Percentiles rank a stretch among this genome's conserved stretches.
These are phyloP conservation scores for Tulasnella sp. DNA, from an alignment of 768 basidiomycete species.

Conservation along the genomic window DNA sequence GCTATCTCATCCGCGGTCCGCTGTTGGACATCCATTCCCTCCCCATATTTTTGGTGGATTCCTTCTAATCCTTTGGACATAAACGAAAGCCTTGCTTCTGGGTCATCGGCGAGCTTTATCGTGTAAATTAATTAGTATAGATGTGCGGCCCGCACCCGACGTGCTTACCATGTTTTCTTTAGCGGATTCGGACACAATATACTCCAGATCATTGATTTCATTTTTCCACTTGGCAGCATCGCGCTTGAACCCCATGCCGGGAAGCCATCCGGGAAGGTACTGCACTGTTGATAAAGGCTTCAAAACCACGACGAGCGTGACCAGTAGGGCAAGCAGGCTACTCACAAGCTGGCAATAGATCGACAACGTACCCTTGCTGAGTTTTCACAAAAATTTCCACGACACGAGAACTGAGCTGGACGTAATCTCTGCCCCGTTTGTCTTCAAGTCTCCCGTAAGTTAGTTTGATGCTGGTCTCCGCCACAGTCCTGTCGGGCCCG, in stretches of 20 bases:
- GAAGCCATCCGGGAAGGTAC: constrained; percentile 7
- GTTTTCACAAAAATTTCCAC: background rate
- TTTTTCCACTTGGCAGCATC: background rate
- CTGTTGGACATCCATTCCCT: background rate
- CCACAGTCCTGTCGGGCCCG: background rate
- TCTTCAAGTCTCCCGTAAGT: background rate
- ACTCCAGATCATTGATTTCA: background rate
- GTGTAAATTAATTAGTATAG: background rate
- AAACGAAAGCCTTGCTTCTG: background rate
- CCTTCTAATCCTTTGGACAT: background rate
- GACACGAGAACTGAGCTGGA: background rate
- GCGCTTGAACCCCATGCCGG: background rate
- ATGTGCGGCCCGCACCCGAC: background rate
- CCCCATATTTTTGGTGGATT: background rate
- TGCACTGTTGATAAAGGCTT: background rate
- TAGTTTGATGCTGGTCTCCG: background rate
- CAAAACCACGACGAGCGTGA: background rate
- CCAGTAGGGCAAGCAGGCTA: background rate
- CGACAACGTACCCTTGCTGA: background rate
- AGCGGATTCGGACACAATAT: background rate
- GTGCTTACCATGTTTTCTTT: background rate
- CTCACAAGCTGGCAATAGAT: background rate
- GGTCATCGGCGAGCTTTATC: background rate
- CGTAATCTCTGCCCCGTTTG: background rate
- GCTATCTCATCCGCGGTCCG: background rate